Evolutionary conservation across 1,284 basidiomycete species (phyloP).

Genomic region (Vanrija humicola): DNA sequence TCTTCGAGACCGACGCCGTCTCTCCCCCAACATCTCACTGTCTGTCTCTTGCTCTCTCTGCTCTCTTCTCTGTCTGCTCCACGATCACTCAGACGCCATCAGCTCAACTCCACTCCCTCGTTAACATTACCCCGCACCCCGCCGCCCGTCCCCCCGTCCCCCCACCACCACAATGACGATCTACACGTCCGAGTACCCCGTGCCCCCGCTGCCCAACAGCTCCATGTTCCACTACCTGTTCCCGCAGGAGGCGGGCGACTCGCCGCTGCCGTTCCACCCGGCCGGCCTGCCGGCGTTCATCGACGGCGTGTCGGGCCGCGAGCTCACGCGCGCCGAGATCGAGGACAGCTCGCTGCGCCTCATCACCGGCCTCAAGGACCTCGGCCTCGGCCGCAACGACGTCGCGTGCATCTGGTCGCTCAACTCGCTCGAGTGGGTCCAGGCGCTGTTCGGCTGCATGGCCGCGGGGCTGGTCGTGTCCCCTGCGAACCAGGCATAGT

Average conservation of each 20-base stretch:
- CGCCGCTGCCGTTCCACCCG: constrained; percentile 33
- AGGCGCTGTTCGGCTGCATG: constrained; percentile 58
- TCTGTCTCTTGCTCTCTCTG: not conserved
- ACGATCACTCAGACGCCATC: not conserved
- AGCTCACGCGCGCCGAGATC: constrained; percentile 58
- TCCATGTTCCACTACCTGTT: constrained; percentile 13
- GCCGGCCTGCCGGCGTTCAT: constrained; percentile 50
- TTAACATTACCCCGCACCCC: not conserved
- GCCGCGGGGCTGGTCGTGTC: constrained; percentile 33
- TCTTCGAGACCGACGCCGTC: too few species aligned
- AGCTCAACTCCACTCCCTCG: constrained; percentile 1
- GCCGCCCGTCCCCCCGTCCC: not conserved
- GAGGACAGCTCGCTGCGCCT: constrained; percentile 58
- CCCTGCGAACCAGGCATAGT: constrained; percentile 43
- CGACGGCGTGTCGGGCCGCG: constrained; percentile 60
- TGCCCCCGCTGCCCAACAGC: constrained; percentile 30
- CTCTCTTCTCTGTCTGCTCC: constrained; percentile 1
- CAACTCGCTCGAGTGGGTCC: constrained; percentile 63
- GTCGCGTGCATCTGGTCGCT: constrained; percentile 41
- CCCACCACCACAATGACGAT: constrained; percentile 15
- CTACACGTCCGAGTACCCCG: constrained; percentile 21
- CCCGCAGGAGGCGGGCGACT: constrained; percentile 4
- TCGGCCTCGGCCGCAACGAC: constrained; percentile 31
- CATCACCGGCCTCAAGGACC: constrained; percentile 53
- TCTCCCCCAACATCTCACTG: too few species aligned